phyloP scores from a whole-genome alignment of 768 basidiomycete genomes.

The Lactifluus hygrophoroides region DNA sequence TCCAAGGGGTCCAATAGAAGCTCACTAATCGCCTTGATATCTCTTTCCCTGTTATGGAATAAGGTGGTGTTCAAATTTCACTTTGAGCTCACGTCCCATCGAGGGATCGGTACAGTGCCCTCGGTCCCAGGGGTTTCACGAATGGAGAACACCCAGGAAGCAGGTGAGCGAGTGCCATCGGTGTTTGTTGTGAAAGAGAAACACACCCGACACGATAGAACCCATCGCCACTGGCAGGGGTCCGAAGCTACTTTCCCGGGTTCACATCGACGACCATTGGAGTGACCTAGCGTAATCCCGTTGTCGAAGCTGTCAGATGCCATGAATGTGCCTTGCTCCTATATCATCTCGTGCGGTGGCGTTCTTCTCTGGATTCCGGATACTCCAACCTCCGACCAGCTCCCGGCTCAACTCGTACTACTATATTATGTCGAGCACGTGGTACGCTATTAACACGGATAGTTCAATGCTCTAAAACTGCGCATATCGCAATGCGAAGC shows the following conservation, averaged over 20 bases:
- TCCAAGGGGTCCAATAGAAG: background rate
- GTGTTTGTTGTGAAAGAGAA: slow-evolving; percentile 5
- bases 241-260: background rate
- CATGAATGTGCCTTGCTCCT: background rate
- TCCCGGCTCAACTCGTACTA: background rate
- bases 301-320: background rate
- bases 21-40: background rate
- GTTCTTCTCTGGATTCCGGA: background rate
- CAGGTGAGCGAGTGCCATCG: background rate
- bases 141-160: background rate
- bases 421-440: background rate
- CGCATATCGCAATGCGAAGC: background rate
- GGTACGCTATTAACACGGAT: background rate
- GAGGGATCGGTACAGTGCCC: background rate
- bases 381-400: background rate
- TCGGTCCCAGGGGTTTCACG: background rate
- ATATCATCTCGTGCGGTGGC: background rate
- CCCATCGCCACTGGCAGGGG: background rate
- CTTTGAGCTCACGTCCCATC: background rate
- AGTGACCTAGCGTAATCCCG: background rate
- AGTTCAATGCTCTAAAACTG: background rate
- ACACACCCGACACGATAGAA: no score
- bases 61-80: background rate
- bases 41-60: background rate
- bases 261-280: slow-evolving; percentile 3